phyloP scores from a whole-genome alignment of 257 asterid genomes.

The Voacanga thouarsii region DNA sequence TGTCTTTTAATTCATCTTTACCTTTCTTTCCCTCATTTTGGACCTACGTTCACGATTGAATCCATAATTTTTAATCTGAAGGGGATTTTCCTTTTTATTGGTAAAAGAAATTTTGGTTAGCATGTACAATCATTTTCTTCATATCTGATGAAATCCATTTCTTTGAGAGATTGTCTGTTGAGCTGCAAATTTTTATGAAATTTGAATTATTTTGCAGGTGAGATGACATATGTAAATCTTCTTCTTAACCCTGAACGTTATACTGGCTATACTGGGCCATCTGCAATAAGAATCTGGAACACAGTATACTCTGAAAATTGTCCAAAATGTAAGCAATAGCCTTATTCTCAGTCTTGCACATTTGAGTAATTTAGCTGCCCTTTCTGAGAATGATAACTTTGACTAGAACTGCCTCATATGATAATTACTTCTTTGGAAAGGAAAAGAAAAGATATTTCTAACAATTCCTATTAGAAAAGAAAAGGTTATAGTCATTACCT shows the following conservation, averaged over 20 bases:
- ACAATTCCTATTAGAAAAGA: neutral
- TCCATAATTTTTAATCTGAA: no score
- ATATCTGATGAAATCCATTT: neutral
- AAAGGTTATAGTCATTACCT: neutral
- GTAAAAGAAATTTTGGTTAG: neutral
- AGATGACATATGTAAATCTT: slow-evolving; percentile 94
- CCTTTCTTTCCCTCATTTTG: neutral
- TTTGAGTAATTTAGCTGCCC: slow-evolving; percentile 7
- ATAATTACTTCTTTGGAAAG: neutral
- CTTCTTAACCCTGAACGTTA: slow-evolving; percentile 86
- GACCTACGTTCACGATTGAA: neutral
- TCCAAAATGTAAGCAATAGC: slow-evolving; percentile 65
- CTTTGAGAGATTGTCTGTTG: neutral
- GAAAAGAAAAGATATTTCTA: neutral
- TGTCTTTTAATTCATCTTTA: neutral
- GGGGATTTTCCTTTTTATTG: neutral
- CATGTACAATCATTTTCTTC: neutral
- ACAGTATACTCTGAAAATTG: slow-evolving; percentile 89
- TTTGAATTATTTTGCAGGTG: slow-evolving; percentile 48
- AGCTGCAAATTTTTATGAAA: neutral
- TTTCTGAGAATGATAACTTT: slow-evolving; percentile 7
- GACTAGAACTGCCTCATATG: neutral
- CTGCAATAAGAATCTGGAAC: slow-evolving; percentile 96
- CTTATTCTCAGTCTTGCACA: slow-evolving; percentile 3
- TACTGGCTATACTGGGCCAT: slow-evolving; percentile 89